A percentile compares a stretch with the other conserved stretches of the same genome.
Conservation (phyloP, 345 rosid genomes). For the Gossypium thurberi region DNA sequence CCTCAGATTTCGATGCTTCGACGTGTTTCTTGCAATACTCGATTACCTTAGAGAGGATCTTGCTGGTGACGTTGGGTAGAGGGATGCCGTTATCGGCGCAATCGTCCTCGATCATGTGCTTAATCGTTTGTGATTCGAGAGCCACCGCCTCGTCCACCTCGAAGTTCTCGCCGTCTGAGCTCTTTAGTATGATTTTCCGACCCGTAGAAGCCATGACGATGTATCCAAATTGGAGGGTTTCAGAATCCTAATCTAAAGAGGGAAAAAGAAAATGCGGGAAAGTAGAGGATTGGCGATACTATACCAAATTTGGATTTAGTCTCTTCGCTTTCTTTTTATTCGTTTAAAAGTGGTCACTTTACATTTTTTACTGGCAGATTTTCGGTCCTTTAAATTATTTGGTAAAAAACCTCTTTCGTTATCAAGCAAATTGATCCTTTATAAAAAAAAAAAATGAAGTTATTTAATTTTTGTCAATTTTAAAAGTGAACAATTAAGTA, state of each 20-base stretch:
- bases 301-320: no score
- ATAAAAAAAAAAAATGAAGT: rapidly evolving
- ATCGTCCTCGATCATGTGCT: conserved; percentile 60
- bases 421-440: no score
- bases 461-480: no score
- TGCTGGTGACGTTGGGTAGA: conserved; percentile 59
- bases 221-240: neutral
- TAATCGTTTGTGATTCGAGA: conserved; percentile 52
- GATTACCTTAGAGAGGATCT: conserved; percentile 57
- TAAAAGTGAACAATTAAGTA: rapidly evolving
- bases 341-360: no score
- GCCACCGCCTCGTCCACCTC: conserved; percentile 61
- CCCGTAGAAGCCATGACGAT: conserved; percentile 11
- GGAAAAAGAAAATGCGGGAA: neutral
- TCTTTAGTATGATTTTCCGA: conserved; percentile 38
- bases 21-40: conserved; percentile 77
- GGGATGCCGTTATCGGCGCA: conserved; percentile 57
- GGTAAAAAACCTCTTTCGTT: no score
- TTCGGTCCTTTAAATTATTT: no score
- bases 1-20: conserved; percentile 30
- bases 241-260: neutral
- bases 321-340: no score
- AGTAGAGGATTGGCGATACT: neutral
- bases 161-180: conserved; percentile 61
- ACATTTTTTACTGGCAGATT: no score